Evolutionary conservation across 192 early-diverging fungal genomes (phyloP), one percentile per base, ranked within the genome.

Genomic region (Helicostylum pulchrum): DNA sequence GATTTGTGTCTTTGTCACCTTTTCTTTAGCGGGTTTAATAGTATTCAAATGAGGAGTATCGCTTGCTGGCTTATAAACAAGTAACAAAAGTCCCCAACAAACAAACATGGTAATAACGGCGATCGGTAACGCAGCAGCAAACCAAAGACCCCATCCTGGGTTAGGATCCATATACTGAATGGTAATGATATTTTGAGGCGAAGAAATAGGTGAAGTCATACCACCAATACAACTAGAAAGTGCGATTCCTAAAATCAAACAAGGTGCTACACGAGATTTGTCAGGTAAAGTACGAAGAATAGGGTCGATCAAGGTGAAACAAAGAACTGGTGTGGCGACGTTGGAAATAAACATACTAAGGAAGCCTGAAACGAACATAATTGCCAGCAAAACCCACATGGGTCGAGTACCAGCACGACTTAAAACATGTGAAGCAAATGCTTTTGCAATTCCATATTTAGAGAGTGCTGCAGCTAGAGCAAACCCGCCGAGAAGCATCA

Each of bases 321-420:
- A 92, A 31, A 92, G 68, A 9, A 90, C 90, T 3, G 90, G 90
- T 12, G 90, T 87, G 0, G 90, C 90, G 4, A 92, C 90, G 71
- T 92, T 92, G 60, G 80, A 83, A 52, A 92, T 92, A 81, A 87
- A 92, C 90, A 92, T 92, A 75, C 80, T 83, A 3, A 85, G 77
- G 70, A 92, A 84, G 7, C 80, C 85, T 62, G 84, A 80, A 2
- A 92, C 88, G 75, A 87, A 82, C 88, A 92, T 92, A 66, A 87
- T 87, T 52, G 88, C 81, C 31, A 92, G 70, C 43, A 92, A 61
- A 3, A 90, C 87, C 72, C 72, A 73, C 39, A 80, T 78, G 26
- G 90, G 88, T 46, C 79, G 74, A 7, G 81, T 86, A 3, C 90
- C 90, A 39, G 90, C 90, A 51, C 80, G 82, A 45, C 83, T 79